Evolutionary conservation across 148 eudicot genomes (phyloP), one percentile per base, ranked within the genome.

Genomic region (Bassia scoparia): DNA sequence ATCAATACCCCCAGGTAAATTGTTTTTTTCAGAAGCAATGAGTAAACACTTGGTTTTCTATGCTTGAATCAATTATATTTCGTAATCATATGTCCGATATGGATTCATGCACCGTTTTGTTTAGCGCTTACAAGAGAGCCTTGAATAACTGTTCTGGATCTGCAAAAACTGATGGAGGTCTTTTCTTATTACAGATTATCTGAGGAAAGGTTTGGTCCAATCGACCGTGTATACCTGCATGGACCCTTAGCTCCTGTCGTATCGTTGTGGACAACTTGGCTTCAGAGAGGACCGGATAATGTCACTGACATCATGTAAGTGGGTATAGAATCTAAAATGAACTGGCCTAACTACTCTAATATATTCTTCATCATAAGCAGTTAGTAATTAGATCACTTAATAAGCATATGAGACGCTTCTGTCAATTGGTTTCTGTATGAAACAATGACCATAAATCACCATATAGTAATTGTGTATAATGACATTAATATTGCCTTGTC

Each of bases 251-350:
- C 52, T 52, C 75, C 79, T 53, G 79, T n/a, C n/a, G 78, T 72
- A 72, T n/a, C n/a, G n/a, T 73, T 84, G 41, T 80, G 55, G 73
- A 85, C 46, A 14, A 59, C 35, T 71, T 94, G n/a, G 85, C 81
- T 89, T 78, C 85, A 83, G 63, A 80, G 82, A 68, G n/a, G 91
- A 88, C 48, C 89, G 93, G 75, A 84, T 91, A 75, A 77, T 87
- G n/a, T 63, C 78, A 80, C 75, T 84, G 83, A 49, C 84, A 89
- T 79, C 96, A 94, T 86, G 98, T 94, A 81, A 58, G 67, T 75
- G 66, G 29, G n/a, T 48, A 68, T 66, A 26, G 41, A n/a, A n/a
- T n/a, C n/a, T n/a, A n/a, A n/a, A n/a, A 54, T 29, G 53, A 16
- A 31, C 37, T 10, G 31, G 48, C n/a, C n/a, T n/a, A n/a, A n/a